A percentile compares a stretch with the other conserved stretches of the same genome.
Evolutionary conservation across 257 asterid species (phyloP).

Genomic region (Datura wrightii): DNA sequence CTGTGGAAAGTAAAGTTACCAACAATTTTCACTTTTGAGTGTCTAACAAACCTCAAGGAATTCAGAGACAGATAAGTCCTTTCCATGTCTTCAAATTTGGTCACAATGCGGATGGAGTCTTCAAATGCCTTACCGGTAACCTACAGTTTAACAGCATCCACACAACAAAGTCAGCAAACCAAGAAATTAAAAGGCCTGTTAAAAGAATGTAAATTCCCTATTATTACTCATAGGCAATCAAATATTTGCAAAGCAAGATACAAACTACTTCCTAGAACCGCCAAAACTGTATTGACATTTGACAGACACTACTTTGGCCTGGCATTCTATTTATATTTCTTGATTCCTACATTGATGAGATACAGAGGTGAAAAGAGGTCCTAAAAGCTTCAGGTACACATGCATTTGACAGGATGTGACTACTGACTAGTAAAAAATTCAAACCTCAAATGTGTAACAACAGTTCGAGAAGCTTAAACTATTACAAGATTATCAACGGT

Average conservation of each 20-base stretch:
- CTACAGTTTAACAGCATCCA: conserved; percentile 44
- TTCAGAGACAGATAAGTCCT: conserved; percentile 64
- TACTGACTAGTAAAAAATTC: neutral
- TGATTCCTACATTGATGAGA: conserved; percentile 11
- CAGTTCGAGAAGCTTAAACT: neutral
- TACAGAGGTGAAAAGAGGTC: neutral
- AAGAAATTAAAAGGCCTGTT: conserved; percentile 28
- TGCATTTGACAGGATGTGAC: neutral
- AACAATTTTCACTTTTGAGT: neutral
- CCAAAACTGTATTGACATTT: neutral
- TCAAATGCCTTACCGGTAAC: conserved; percentile 85
- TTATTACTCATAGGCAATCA: neutral
- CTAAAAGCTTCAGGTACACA: neutral
- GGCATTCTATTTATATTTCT: neutral
- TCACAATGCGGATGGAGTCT: conserved; percentile 82
- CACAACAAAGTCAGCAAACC: conserved; percentile 29
- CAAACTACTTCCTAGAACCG: neutral
- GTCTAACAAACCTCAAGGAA: conserved; percentile 68
- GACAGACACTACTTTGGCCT: neutral
- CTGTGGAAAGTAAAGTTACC: neutral
- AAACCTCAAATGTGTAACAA: neutral
- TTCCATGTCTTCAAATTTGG: conserved; percentile 87
- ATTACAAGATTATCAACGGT: neutral
- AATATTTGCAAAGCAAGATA: neutral
- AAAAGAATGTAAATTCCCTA: conserved; percentile 17